Conservation (phyloP, 192 early-diverging fungal genomes). For the Chytriomyces sp. region DNA sequence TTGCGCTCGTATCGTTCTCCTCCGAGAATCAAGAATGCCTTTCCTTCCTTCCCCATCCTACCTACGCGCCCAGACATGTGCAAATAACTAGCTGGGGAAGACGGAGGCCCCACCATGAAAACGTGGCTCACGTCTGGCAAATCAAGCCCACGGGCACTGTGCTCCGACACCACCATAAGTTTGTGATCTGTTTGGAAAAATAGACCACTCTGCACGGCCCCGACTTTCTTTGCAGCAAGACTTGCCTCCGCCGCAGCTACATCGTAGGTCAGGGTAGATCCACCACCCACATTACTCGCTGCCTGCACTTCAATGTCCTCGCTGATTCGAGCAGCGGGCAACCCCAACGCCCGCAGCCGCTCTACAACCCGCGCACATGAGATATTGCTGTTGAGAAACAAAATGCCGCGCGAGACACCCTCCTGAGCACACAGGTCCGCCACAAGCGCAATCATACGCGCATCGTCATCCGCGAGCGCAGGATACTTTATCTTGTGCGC, state of each 20-base stretch:
- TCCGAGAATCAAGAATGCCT: constrained; percentile 10
- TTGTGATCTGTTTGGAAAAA: constrained; percentile 3
- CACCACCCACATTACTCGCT: background rate
- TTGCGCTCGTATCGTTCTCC: constrained; percentile 25
- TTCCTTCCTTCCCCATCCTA: constrained; percentile 67
- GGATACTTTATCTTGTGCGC: constrained; percentile 31
- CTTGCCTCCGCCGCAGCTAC: background rate
- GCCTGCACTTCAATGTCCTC: constrained; percentile 14
- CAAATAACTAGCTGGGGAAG: constrained; percentile 67
- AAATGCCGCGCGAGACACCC: constrained; percentile 10
- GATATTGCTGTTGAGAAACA: constrained; percentile 44
- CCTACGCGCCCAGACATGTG: constrained; percentile 90
- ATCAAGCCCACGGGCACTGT: constrained; percentile 82
- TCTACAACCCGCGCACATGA: constrained; percentile 33
- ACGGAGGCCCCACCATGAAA: constrained; percentile 79
- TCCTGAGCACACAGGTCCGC: background rate
- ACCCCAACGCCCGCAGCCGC: constrained; percentile 30
- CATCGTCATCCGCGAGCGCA: constrained; percentile 34
- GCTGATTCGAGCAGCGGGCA: constrained; percentile 37
- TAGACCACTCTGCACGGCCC: background rate
- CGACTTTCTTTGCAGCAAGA: background rate
- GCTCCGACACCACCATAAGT: constrained; percentile 71
- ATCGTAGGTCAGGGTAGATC: background rate
- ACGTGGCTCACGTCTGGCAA: constrained; percentile 77
- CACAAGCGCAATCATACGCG: background rate